Evolutionary conservation across 768 basidiomycete genomes (phyloP), one percentile per base, ranked within the genome.

Genomic region (Auriscalpium microsporum): DNA sequence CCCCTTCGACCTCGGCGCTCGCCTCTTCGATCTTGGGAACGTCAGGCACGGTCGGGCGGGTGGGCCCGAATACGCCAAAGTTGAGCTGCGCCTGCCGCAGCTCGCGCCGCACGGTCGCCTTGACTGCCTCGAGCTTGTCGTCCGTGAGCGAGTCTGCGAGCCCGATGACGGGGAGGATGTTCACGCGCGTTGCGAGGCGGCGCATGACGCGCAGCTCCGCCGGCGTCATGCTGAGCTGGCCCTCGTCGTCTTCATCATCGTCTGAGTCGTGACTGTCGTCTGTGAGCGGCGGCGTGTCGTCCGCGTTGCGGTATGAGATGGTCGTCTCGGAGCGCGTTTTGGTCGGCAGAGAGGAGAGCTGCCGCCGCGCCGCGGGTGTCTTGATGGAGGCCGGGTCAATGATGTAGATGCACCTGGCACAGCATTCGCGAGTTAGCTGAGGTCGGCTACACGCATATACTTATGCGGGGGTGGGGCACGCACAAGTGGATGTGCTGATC

Each of bases 401-500:
- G 80, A 91, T 78, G 69, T 93, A 92, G 57, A 93, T 87, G 66
- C 86, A 90, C 47, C 89, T 90, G 56, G 14, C 38, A 52, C 51
- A 55, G 21, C 33, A 49, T 21, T 8, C 33, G 54, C n/a, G n/a
- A 17, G 46, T 19, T 7, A 10, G 36, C 55, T 11, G 33, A 23
- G 19, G 6, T 17, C 17, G 34, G 36, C 14, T 11, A 6, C n/a
- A 55, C 11, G 37, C 34, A 33, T 34, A 48, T 14, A n/a, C n/a
- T n/a, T n/a, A 42, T 17, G 17, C 13, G 40, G 14, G 10, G 40
- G n/a, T 14, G 54, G 45, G 45, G 16, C 21, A 70, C 88, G 70
- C 68, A 91, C 89, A 92, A 71, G 71, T 94, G 90, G 62, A 94
- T 84, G 62, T 93, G 91, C 62, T 90, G 87, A 71, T 94, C 90